Evolutionary conservation across 805 yeast species (phyloP), one percentile per base, ranked within the genome.

Genomic region (Candida stauntonica): DNA sequence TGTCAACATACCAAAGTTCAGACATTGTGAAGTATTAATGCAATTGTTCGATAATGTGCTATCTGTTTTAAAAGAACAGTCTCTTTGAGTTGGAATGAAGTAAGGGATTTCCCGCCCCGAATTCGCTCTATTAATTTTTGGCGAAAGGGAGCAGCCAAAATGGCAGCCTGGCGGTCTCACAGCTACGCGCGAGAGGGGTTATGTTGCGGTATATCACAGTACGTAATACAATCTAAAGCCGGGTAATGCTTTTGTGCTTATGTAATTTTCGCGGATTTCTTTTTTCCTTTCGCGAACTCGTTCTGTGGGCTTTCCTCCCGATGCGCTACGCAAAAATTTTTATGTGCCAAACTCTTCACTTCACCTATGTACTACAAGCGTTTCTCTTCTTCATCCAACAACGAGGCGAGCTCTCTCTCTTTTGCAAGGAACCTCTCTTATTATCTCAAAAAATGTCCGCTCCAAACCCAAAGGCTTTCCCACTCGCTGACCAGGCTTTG

Each of bases 381-480:
- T n/a, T 5, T 19, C n/a, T n/a, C n/a, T n/a, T 28, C 5, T 19
- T 14, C 28, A 27, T 33, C 35, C 24, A 6, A 36, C 37, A 35
- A 36, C 46, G 58, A 55, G 60, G 60, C 60, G 60, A 55, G 60
- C 60, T 52, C 42, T 44, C 36, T 31, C 17, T 8, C 34, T 26
- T 43, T 52, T 48, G 72, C 72, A 67, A 67, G 72, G 72, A 68
- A 68, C 72, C 68, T 67, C 70, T 52, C 26, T n/a, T 13, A 17
- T 30, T 24, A 17, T 11, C 16, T 9, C 17, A 4, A 21, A 60
- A 30, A 41, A 86, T 83, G 91, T 82, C 91, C 65, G 76, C 87
- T 50, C 87, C 94, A 70, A 91, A 91, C 79, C 95, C 96, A 68
- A 86, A 89, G 68, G 99, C 99, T 51, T 93, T 93, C 74, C 99